These are phyloP conservation scores for Scheffersomyces illinoinensis DNA, from an alignment of 1,139 yeast genomes.

Conservation along the genomic window DNA sequence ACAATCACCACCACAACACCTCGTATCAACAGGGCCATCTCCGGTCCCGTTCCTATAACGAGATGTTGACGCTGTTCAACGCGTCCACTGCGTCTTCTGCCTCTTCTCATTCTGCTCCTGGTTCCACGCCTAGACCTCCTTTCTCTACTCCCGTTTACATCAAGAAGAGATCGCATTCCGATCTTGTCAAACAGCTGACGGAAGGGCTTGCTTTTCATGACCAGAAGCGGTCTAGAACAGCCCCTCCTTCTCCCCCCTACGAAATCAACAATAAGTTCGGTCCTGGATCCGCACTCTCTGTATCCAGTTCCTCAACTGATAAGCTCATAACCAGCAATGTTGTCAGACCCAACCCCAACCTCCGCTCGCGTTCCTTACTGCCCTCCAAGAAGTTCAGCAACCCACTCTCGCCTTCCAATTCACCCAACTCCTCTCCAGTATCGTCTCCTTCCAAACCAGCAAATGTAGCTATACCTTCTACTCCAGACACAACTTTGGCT, in stretches of 20 bases:
- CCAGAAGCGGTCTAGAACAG: slow-evolving; percentile 48
- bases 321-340: background rate
- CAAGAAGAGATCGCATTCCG: slow-evolving; percentile 29
- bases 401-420: slow-evolving; percentile 31
- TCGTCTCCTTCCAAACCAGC: slow-evolving; percentile 13
- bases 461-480: background rate
- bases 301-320: slow-evolving; percentile 1
- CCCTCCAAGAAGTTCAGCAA: slow-evolving; percentile 29
- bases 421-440: slow-evolving; percentile 29
- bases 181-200: slow-evolving; percentile 12
- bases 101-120: slow-evolving; percentile 7
- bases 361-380: slow-evolving; percentile 36
- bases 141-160: slow-evolving; percentile 7
- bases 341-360: slow-evolving; percentile 9
- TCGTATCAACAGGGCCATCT: slow-evolving; percentile 31
- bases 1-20: slow-evolving; percentile 24
- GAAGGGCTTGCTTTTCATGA: background rate
- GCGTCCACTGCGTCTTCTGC: slow-evolving; percentile 12
- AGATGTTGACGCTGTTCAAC: slow-evolving; percentile 30
- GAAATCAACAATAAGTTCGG: slow-evolving; percentile 7
- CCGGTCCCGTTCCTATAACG: slow-evolving; percentile 37
- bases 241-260: slow-evolving; percentile 50
- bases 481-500: background rate
- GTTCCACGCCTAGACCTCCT: slow-evolving; percentile 1
- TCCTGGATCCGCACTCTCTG: background rate